A percentile compares a stretch with the other conserved stretches of the same genome.
These are phyloP conservation scores for Tolypocladium album DNA, from an alignment of 2,329 filamentous ascomycete genomes.

Conservation along the genomic window DNA sequence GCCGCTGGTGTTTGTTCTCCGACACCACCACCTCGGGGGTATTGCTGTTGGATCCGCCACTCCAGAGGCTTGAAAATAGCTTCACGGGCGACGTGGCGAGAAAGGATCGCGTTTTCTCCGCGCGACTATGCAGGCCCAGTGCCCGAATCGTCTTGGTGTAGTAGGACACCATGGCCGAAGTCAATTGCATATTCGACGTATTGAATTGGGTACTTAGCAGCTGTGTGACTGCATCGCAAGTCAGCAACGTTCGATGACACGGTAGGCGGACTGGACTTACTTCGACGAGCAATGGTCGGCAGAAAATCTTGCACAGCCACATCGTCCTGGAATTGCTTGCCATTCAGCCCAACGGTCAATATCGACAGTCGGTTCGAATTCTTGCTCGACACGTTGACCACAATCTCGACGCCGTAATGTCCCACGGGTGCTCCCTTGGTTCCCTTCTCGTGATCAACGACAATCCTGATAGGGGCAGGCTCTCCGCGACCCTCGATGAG, in stretches of 20 bases:
- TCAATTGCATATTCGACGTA: conserved; percentile 52
- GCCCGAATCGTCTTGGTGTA: conserved; percentile 68
- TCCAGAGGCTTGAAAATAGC: conserved; percentile 72
- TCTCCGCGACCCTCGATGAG: conserved; percentile 54
- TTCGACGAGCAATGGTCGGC: conserved; percentile 60
- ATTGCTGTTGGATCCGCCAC: conserved; percentile 40
- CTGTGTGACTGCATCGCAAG: conserved; percentile 47
- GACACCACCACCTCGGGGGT: conserved; percentile 12
- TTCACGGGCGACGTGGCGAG: conserved; percentile 83
- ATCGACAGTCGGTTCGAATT: conserved; percentile 40
- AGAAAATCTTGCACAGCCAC: conserved; percentile 63
- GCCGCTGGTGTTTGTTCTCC: conserved; percentile 28
- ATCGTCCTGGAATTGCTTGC: conserved; percentile 63
- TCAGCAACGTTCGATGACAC: conserved; percentile 18
- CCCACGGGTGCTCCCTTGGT: conserved; percentile 56
- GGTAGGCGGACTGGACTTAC: conserved; percentile 32
- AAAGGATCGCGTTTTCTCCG: conserved; percentile 57
- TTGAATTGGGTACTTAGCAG: conserved; percentile 61
- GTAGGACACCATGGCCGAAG: conserved; percentile 61
- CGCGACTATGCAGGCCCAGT: conserved; percentile 51
- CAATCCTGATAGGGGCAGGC: conserved; percentile 58
- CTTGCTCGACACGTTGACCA: conserved; percentile 48
- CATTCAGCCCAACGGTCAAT: conserved; percentile 53
- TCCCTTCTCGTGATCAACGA: conserved; percentile 60
- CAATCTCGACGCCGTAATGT: conserved; percentile 61